Evolutionary conservation across 2,329 filamentous ascomycete species (phyloP).

Genomic region (Colletotrichum endophyticum): DNA sequence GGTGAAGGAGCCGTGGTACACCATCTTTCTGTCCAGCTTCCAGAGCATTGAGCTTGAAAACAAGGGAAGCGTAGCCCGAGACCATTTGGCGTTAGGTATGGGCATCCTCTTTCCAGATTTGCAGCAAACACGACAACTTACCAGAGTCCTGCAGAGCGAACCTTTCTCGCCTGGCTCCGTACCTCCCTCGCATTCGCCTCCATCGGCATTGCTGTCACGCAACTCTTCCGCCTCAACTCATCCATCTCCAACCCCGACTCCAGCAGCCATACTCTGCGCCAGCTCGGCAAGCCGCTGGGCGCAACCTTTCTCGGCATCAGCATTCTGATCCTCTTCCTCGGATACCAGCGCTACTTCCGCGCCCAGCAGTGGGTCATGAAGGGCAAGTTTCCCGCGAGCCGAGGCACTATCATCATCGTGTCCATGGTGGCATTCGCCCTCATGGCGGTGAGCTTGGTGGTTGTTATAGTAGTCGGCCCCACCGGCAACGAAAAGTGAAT

Average conservation of each 20-base stretch:
- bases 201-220: slow-evolving; percentile 83
- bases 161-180: slow-evolving; percentile 84
- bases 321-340: slow-evolving; percentile 76
- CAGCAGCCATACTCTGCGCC: slow-evolving; percentile 54
- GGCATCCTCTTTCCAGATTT: neutral
- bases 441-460: slow-evolving; percentile 64
- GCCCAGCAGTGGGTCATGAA: slow-evolving; percentile 80
- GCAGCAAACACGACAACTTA: neutral
- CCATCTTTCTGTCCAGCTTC: slow-evolving; percentile 50
- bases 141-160: slow-evolving; percentile 66
- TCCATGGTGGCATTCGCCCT: slow-evolving; percentile 67
- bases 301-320: slow-evolving; percentile 78
- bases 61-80: slow-evolving; percentile 81
- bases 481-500: slow-evolving; percentile 26
- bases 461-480: slow-evolving; percentile 61
- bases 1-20: slow-evolving; percentile 55
- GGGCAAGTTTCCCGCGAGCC: slow-evolving; percentile 80
- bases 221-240: slow-evolving; percentile 83
- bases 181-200: slow-evolving; percentile 82
- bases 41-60: slow-evolving; percentile 80
- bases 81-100: slow-evolving; percentile 79
- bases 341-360: slow-evolving; percentile 80
- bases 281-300: slow-evolving; percentile 75
- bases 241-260: slow-evolving; percentile 46
- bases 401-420: slow-evolving; percentile 76